Conservation (phyloP, 2,329 filamentous ascomycete species). For the Blumeria graminis region DNA sequence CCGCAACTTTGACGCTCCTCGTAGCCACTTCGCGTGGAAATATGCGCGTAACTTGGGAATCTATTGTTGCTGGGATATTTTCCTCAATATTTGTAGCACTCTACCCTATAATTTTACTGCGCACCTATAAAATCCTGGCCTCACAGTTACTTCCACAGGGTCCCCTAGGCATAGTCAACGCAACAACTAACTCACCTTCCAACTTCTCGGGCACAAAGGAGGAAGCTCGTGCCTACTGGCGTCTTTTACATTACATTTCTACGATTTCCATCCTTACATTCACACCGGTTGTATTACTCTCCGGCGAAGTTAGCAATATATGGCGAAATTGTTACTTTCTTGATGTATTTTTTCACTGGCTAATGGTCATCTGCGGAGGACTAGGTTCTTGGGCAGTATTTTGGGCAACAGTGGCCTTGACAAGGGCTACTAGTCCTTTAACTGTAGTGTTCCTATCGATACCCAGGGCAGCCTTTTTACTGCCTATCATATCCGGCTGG, state of each 20-base stretch:
- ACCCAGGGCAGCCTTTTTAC: slow-evolving; percentile 23
- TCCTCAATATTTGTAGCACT: slow-evolving; percentile 26
- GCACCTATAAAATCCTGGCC: slow-evolving; percentile 24
- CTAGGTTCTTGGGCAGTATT: slow-evolving; percentile 24
- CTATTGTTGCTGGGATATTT: slow-evolving; percentile 25
- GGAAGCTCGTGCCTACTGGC: slow-evolving; percentile 25
- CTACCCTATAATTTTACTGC: slow-evolving; percentile 25
- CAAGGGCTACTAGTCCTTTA: slow-evolving; percentile 25
- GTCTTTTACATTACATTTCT: slow-evolving; percentile 26
- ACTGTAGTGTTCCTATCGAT: slow-evolving; percentile 25
- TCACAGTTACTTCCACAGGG: slow-evolving; percentile 20
- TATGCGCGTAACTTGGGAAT: slow-evolving; percentile 25
- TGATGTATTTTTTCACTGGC: slow-evolving; percentile 30
- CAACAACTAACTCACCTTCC: slow-evolving; percentile 5
- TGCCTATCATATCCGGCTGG: slow-evolving; percentile 22
- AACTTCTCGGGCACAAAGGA: slow-evolving; percentile 17
- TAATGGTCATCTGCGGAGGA: slow-evolving; percentile 24
- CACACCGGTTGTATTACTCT: slow-evolving; percentile 23
- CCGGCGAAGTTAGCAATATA: slow-evolving; percentile 24
- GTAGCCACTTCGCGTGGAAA: slow-evolving; percentile 22
- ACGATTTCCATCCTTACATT: slow-evolving; percentile 23
- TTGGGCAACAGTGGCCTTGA: slow-evolving; percentile 21
- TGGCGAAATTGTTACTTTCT: slow-evolving; percentile 27
- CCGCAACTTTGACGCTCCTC: slow-evolving; percentile 25
- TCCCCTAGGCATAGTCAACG: slow-evolving; percentile 17